Conservation (phyloP, 805 yeast species). For the Yarrowia yakushimensis region DNA sequence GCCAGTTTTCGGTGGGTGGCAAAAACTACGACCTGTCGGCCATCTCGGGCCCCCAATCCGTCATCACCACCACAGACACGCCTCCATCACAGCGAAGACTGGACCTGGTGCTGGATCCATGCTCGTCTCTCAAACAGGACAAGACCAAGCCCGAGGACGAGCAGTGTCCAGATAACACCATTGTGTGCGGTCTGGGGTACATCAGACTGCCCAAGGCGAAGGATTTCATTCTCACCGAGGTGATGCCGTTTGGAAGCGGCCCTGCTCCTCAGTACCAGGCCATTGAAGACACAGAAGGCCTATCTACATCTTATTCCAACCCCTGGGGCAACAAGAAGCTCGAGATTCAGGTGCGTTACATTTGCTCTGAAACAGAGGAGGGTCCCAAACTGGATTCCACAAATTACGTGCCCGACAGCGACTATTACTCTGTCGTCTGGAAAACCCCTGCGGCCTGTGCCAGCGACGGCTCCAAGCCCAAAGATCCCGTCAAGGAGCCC, state of each 20-base stretch:
- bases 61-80: slow-evolving; percentile 48
- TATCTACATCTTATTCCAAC: background rate
- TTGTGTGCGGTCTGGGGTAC: slow-evolving; percentile 70
- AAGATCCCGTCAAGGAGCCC: background rate
- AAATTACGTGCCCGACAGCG: too few species aligned
- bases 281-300: background rate
- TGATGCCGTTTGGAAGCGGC: slow-evolving; percentile 40
- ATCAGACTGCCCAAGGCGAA: slow-evolving; percentile 51
- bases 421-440: background rate
- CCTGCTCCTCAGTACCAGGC: background rate
- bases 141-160: slow-evolving; percentile 39
- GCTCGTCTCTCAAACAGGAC: slow-evolving; percentile 48
- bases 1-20: slow-evolving; percentile 32
- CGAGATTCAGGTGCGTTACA: background rate
- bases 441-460: slow-evolving; percentile 2
- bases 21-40: slow-evolving; percentile 42
- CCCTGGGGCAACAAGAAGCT: slow-evolving; percentile 8
- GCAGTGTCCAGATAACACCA: slow-evolving; percentile 67
- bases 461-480: background rate
- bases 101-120: slow-evolving; percentile 70
- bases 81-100: slow-evolving; percentile 72
- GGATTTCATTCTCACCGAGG: slow-evolving; percentile 50
- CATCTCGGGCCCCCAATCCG: slow-evolving; percentile 49
- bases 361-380: background rate
- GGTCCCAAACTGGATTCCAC: slow-evolving; percentile 17